Percentiles rank a stretch among this genome's conserved stretches.
phyloP scores from a whole-genome alignment of 352 stramenopile genomes.

The Plasmopara viticola region DNA sequence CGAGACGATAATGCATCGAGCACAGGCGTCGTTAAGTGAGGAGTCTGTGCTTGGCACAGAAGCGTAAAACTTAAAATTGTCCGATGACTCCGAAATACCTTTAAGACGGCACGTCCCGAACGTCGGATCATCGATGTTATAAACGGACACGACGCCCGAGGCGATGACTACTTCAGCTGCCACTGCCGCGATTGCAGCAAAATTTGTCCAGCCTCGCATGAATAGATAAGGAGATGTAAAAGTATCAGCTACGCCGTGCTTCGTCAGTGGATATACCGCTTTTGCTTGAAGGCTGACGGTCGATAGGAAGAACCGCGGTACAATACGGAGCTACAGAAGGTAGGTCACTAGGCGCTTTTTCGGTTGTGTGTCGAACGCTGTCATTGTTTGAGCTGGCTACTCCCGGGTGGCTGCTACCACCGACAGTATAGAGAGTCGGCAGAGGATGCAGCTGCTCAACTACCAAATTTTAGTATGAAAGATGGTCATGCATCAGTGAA shows the following conservation, averaged over 20 bases:
- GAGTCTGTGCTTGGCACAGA: slow-evolving; percentile 57
- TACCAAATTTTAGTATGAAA: too few relatives aligned
- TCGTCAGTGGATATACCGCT: slow-evolving; percentile 3
- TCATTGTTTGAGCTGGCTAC: slow-evolving; percentile 13
- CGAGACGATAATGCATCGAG: slow-evolving; percentile 66
- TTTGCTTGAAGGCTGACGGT: neutral
- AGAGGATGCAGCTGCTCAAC: slow-evolving; percentile 3
- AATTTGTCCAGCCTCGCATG: slow-evolving; percentile 16
- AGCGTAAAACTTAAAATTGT: slow-evolving; percentile 79
- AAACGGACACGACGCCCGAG: slow-evolving; percentile 35
- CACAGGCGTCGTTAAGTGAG: slow-evolving; percentile 51
- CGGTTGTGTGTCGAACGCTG: slow-evolving; percentile 7
- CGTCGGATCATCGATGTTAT: slow-evolving; percentile 53
- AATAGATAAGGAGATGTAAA: too few relatives aligned
- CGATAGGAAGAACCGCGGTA: neutral
- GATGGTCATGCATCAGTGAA: too few relatives aligned
- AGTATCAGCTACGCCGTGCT: too few relatives aligned
- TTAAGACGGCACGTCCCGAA: slow-evolving; percentile 69
- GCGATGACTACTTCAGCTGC: slow-evolving; percentile 7
- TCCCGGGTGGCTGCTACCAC: slow-evolving; percentile 3
- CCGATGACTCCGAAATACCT: slow-evolving; percentile 33
- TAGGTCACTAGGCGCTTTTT: slow-evolving; percentile 9
- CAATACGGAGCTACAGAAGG: slow-evolving; percentile 7
- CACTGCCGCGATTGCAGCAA: slow-evolving; percentile 6
- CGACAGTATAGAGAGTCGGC: neutral